Evolutionary conservation across 2,329 filamentous ascomycete genomes (phyloP).

Genomic region (Trichoderma atroviride): DNA sequence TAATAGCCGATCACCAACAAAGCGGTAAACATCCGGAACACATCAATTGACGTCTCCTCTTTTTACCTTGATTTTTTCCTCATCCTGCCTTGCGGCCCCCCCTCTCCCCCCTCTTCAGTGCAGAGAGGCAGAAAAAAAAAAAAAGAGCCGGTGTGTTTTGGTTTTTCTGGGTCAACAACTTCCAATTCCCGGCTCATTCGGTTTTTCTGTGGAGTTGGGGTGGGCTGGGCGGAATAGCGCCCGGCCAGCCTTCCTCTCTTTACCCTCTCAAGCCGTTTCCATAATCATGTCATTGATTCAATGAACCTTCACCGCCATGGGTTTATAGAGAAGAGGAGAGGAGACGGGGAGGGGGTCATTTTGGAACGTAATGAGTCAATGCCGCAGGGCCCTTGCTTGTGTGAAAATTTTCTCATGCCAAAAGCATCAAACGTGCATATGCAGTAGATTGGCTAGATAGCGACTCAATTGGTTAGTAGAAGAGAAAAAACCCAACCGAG

Average conservation of each 20-base stretch:
- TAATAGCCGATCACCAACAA: neutral
- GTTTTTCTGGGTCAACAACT: neutral
- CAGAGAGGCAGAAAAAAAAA: no score
- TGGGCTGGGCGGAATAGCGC: slow-evolving; percentile 4
- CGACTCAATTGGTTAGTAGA: neutral
- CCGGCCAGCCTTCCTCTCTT: neutral
- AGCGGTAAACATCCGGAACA: slow-evolving; percentile 6
- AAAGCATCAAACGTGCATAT: slow-evolving; percentile 7
- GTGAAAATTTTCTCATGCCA: slow-evolving; percentile 16
- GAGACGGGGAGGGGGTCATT: neutral
- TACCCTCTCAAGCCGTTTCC: neutral
- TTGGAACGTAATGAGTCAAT: slow-evolving; percentile 12
- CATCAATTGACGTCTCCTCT: neutral
- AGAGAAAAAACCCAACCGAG: neutral
- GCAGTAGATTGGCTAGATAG: neutral
- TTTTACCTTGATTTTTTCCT: neutral
- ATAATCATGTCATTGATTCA: neutral
- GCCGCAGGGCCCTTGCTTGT: neutral
- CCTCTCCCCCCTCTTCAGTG: neutral
- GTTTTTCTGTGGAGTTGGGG: slow-evolving; percentile 9
- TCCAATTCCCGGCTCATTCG: slow-evolving; percentile 10
- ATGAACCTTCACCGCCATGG: slow-evolving; percentile 9
- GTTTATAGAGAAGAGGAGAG: neutral
- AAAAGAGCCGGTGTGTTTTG: neutral
- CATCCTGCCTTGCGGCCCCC: neutral